Evolutionary conservation across 345 rosid species (phyloP), one percentile per base, ranked within the genome.

Genomic region (thale cress (Arabidopsis thaliana)): DNA sequence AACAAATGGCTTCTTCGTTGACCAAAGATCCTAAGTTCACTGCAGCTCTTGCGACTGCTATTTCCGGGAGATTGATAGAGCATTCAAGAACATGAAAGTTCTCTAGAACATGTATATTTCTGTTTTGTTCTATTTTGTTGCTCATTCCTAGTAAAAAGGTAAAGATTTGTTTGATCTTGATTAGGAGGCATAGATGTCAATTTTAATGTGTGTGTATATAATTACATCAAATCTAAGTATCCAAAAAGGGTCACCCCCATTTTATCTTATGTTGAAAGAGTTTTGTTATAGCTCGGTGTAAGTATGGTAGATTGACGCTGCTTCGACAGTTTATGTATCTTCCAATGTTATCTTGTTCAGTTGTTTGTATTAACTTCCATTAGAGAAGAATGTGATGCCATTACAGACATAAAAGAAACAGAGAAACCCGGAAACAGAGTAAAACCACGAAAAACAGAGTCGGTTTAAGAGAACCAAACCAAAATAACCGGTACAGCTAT

Each of bases 1-100:
- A 86, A 44, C 85, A 88, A 79, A 88, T 93, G 93, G 91, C 90
- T 5, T 78, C 89, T 65, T 87, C 90, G 2, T 81, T 93, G 83
- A 85, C 93, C 0, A 86, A 69, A 59, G 93, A 93, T 65, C 92
- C 93, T 2, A 90, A 79, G 48, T 93, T 93, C 53, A 85, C 90
- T 2, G 82, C 88, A 41, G 91, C 95, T 12, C 83, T 93, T 3
- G 93, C 86, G 13, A 87, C 88, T 16, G 96, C 90, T 13, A 78
- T 90, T 51, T 87, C 95, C 0, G 89, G 95, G 69, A 84, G 82
- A 78, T 81, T 80, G 52, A 40, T 74, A 45, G 85, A 79, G 25
- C 80, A 81, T 20, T 58, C 77, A 25, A 42, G 65, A 56, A 76
- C 61, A 16, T 75, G 67, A 75, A 56, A 33, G 9, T 53, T 72